Base-by-base conservation (phyloP, 2,329 filamentous ascomycete species). In the Nothopassalora personata region DNA sequence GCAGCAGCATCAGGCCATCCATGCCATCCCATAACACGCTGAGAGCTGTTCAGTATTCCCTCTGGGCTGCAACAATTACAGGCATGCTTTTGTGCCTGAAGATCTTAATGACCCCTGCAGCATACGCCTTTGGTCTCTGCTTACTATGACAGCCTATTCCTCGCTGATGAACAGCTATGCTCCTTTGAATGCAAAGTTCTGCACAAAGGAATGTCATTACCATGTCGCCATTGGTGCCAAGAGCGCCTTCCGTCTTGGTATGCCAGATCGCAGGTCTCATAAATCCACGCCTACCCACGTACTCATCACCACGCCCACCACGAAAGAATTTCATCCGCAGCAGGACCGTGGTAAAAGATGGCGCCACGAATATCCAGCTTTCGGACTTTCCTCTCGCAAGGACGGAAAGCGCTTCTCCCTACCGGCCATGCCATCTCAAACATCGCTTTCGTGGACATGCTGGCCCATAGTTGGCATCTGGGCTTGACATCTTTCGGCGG, bases 401-500 rank as follows among this genome's bases (percentile, higher is more conserved):
- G 33, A 45, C 60, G 60, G 13, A 56, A 56, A 19, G 60, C 60
- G 45, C 54, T 59, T n/a, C 49, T 61, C 23, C 56, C 60, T 0
- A 13, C 28, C 34, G 57, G 60, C 19, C 53, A 57, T 9, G 15
- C 28, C 5, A 57, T 59, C 43, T 61, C 60, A 4, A 33, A 43
- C 1, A 60, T 54, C 2, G 47, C 52, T 3, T 23, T 63, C 23
- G 9, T 67, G 11, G 64, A 65, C 58, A 65, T 65, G 61, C 61
- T 65, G 15, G 60, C 59, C 7, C 65, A 67, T 47, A 65, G 59
- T 47, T 68, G 65, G 66, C 53, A 64, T 46, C 63, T 68, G 10
- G 66, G 64, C 28, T 58, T 68, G 45, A 67, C 62, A 27, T 57
- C 66, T 7, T 68, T 68, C 58, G 67, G 67, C 73, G 86, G 86